Evolutionary conservation across 1,139 yeast genomes (phyloP), one percentile per base, ranked within the genome.

Genomic region (Taiozyma onychis): DNA sequence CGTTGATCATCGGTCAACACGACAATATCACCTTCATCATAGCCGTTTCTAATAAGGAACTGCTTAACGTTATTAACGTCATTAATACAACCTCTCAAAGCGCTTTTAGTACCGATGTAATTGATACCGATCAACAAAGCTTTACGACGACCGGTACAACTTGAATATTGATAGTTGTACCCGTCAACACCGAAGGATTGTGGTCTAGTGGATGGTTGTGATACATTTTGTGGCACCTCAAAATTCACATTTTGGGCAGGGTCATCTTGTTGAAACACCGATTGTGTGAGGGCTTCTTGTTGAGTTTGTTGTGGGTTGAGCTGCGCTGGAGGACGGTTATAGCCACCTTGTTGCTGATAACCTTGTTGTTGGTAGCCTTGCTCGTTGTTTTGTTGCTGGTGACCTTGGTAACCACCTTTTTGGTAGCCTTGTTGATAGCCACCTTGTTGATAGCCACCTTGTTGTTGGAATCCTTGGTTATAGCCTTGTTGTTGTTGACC

Each of bases 101-200:
- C 83, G 65, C 82, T 85, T 46, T 69, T 71, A n/a, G 85, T 68
- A 11, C 96, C 95, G 59, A 83, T 75, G 68, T 91, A 91, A 70
- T 91, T 91, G 69, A 89, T 86, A 10, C 98, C 98, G 49, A 91
- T 76, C 51, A 90, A 68, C 52, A 91, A 69, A 1, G 97, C 98
- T 71, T 90, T 91, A 57, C 85, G 81, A 46, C 73, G 72, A 21
- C 96, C 96, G 1, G 78, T 69, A 73, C 93, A 86, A 66, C 81
- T 80, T 39, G 96, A 88, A 70, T 86, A 87, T 65, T 83, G 85
- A 66, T 71, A 85, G 39, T 57, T 48, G 43, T 57, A 57, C 9
- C 56, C 57, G 3, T 52, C 42, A n/a, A 54, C 52, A 30, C 73
- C 74, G 51, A 68, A 70, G 6, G 68, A 61, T 56, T 72, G 76